Conservation (phyloP, 495 filamentous ascomycete genomes). For the Neurospora pannonica region DNA sequence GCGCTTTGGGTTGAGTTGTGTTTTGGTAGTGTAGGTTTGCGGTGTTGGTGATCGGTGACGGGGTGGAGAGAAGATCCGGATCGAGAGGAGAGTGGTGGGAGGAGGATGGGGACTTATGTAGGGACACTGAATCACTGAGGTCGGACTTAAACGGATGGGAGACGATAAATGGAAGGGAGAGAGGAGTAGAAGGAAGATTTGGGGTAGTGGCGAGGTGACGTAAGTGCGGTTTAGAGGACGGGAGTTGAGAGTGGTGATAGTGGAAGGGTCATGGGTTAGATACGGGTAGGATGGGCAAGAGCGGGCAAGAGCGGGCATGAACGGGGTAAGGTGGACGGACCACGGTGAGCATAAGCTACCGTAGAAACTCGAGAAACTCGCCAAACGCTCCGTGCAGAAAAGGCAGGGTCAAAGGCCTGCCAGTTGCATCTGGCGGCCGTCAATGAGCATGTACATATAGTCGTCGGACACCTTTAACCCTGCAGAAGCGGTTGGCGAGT, state of each 20-base stretch:
- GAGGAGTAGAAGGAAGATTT: neutral
- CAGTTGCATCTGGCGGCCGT: no score
- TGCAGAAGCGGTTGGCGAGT: no score
- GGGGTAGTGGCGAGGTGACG: neutral
- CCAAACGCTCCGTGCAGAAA: no score
- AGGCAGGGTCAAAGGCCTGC: no score
- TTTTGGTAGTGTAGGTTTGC: neutral
- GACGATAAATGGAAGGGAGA: neutral
- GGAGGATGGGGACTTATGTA: neutral
- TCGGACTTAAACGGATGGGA: neutral
- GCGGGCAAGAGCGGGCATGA: neutral
- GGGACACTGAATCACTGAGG: no score
- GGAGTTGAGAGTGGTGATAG: neutral
- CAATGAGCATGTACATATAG: no score
- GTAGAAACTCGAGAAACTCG: no score
- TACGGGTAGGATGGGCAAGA: neutral
- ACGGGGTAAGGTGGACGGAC: neutral
- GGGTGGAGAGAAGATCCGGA: neutral
- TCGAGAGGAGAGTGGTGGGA: neutral
- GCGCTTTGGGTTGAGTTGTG: neutral
- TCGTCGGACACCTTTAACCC: no score
- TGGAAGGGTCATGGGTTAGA: neutral
- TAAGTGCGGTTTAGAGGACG: neutral
- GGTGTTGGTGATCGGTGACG: neutral
- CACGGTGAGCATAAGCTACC: neutral